Evolutionary conservation across 139 green algal genomes (phyloP), one percentile per base, ranked within the genome.

Genomic region (Axilococcus clingmanii): DNA sequence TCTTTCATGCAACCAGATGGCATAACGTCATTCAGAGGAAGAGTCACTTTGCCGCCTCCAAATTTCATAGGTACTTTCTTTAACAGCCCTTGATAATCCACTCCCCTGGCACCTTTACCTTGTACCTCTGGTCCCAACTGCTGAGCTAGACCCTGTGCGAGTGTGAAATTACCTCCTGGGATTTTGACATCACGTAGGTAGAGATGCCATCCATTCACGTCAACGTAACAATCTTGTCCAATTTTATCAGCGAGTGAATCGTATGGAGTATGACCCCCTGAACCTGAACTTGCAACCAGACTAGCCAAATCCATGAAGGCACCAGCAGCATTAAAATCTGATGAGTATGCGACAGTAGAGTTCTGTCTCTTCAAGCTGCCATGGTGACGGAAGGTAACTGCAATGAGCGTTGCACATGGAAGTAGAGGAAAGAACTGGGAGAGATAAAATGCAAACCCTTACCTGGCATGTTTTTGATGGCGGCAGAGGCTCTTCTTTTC

Each of bases 141-240:
- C 12, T 24, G 16, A 14, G 54, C 54, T 35, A 70, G 31, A 14
- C 15, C 62, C 29, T 65, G 43, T 7, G 62, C 62, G 37, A 70
- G 22, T 15, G 35, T 55, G 11, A 53, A 7, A 1, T 40, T 12
- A 42, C 30, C n/a, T 20, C 55, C 55, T 35, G 33, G 52, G 27
- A 70, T 25, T 45, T 60, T 59, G 4, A 70, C 45, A 28, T 70
- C 62, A 31, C 65, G 59, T 3, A 55, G 9, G 43, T 38, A 70
- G 45, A 70, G 36, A 54, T 70, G 62, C 62, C 62, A 70, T 52
- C 62, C 62, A 17, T 38, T 20, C 19, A 70, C 29, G 25, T 70
- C 62, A 9, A 64, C 36, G 19, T 70, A 70, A 31, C 42, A 46
- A 36, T 49, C 33, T 30, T 47, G 19, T 9, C 34, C 52, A 52